A percentile compares a stretch with the other conserved stretches of the same genome.
phyloP scores from a whole-genome alignment of 306 rosid genomes.

The Cicer bijugum region DNA sequence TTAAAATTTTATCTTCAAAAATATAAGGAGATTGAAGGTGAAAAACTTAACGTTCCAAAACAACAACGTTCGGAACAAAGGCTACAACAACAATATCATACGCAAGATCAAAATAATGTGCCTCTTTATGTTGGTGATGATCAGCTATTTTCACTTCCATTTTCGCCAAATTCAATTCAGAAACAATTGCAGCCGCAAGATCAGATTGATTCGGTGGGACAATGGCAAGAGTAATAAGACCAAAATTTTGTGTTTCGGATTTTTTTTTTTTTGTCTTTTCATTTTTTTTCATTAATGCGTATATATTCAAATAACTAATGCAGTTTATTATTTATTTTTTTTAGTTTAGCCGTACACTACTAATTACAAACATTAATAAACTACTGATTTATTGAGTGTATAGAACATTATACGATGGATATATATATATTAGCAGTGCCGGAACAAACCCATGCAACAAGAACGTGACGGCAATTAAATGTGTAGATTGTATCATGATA shows the following conservation, averaged over 20 bases:
- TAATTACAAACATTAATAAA: no score
- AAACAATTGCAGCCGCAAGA: constrained; percentile 63
- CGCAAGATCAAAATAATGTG: constrained; percentile 51
- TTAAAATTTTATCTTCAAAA: constrained; percentile 65
- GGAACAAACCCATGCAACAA: no score
- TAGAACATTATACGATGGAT: no score
- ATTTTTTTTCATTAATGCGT: constrained; percentile 17
- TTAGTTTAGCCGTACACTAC: no score
- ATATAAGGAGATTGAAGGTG: constrained; percentile 74
- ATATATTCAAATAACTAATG: constrained; percentile 32
- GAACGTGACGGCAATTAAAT: no score
- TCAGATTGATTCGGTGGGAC: constrained; percentile 53
- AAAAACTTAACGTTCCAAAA: constrained; percentile 66
- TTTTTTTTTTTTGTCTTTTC: background rate
- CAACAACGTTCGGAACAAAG: constrained; percentile 58
- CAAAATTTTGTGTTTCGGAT: background rate
- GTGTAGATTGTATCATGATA: no score
- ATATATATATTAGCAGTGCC: no score
- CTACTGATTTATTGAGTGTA: no score
- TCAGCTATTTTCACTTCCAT: constrained; percentile 58
- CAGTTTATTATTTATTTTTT: background rate
- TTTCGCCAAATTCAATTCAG: constrained; percentile 58
- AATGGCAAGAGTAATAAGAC: constrained; percentile 41
- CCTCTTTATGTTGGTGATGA: constrained; percentile 51
- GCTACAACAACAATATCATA: constrained; percentile 42